These are phyloP conservation scores for Cylindricascospora bacillispora DNA, from an alignment of 1,139 yeast genomes.

Conservation along the genomic window DNA sequence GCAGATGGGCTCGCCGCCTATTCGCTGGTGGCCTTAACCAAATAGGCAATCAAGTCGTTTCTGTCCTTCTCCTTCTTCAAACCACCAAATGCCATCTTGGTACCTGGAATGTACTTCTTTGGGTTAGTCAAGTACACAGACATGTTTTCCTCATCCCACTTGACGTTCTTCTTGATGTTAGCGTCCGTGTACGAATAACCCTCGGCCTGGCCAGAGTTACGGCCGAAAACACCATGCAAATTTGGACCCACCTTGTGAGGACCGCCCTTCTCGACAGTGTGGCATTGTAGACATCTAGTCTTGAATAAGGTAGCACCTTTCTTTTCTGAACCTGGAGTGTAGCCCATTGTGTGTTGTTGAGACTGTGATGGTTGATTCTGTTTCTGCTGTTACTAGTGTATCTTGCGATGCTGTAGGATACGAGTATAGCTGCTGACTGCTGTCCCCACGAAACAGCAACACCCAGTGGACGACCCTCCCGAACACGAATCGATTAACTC, in stretches of 20 bases:
- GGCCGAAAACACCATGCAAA: conserved; percentile 87
- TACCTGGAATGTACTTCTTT: conserved; percentile 99
- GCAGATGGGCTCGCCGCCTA: no score
- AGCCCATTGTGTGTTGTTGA: conserved; percentile 7
- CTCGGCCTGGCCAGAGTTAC: conserved; percentile 81
- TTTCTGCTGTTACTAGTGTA: no score
- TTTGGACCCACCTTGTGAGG: conserved; percentile 99
- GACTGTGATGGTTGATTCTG: no score
- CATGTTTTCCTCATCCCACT: conserved; percentile 81
- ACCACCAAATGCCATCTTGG: conserved; percentile 99
- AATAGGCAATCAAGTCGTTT: conserved; percentile 89
- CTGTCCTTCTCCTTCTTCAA: conserved; percentile 98
- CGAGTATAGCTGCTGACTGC: neutral
- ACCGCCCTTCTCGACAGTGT: conserved; percentile 92
- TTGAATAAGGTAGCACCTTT: conserved; percentile 98
- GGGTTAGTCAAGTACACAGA: conserved; percentile 97
- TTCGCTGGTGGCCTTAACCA: conserved; percentile 65
- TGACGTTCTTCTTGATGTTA: conserved; percentile 90
- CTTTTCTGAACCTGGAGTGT: conserved; percentile 62
- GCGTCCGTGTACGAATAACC: conserved; percentile 98
- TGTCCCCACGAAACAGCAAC: neutral
- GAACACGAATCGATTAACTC: no score
- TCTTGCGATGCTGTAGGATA: no score
- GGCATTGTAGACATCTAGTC: conserved; percentile 98
- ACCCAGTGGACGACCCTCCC: no score